Evolutionary conservation across 768 basidiomycete genomes (phyloP), one percentile per base, ranked within the genome.

Genomic region (Cantharellus anzutake): DNA sequence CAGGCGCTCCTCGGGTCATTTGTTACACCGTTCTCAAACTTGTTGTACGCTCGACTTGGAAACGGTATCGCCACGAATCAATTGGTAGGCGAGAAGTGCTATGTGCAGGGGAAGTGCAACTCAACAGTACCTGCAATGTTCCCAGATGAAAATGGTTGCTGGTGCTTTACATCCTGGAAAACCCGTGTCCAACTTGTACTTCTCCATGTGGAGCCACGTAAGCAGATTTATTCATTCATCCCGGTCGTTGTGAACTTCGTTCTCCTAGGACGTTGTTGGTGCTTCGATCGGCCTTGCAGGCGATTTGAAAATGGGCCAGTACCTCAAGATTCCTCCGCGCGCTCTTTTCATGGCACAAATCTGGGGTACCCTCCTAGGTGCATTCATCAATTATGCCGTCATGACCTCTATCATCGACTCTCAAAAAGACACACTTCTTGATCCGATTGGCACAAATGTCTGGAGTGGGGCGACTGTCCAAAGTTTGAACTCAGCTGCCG

Each of bases 181-280:
- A 52, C 81, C 82, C 0, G 78, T 83, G 3, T 82, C 81, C 1
- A 85, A 84, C 66, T 77, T 84, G 60, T 83, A 83, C 65, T 79
- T 82, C 38, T 55, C 52, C 14, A 55, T 55, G 52, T 55, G 52
- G 52, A 55, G 52, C 38, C 52, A 55, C 52, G 63, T 64, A 55
- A 55, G 52, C 38, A 7, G 11, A 7, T 14, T 11, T 11, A 11
- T 1, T 11, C 52, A 55, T 55, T 55, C 44, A 11, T 1, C 29
- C 11, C 44, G 44, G 29, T 48, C 11, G 29, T 55, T 37, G 52
- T 37, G 52, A 11, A 55, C 52, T 7, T 14, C 11, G 11, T 11
- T 55, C 35, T 11, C 52, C 52, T 48, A 55, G 52, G 52, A 55
- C 35, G 52, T 55, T 37, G 52, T 59, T 11, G 4, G n/a, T 11